phyloP scores from a whole-genome alignment of 805 yeast genomes.

The Wickerhamiella musiphila region DNA sequence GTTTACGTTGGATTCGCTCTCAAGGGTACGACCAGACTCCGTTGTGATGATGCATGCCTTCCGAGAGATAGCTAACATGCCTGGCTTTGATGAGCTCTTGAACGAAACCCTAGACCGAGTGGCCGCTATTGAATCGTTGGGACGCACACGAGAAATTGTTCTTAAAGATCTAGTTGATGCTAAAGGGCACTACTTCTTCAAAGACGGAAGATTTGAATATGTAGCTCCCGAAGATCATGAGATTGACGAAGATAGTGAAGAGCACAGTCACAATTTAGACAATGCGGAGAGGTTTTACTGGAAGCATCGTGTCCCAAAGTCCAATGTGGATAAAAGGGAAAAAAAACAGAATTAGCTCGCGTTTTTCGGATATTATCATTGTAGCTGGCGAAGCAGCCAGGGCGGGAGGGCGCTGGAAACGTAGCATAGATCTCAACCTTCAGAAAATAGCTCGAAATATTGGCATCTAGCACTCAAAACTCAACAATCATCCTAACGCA shows the following conservation, averaged over 20 bases:
- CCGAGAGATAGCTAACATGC: constrained; percentile 54
- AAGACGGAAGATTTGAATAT: constrained; percentile 9
- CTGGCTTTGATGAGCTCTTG: constrained; percentile 50
- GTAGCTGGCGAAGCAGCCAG: too few species aligned
- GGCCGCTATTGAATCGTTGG: constrained; percentile 56
- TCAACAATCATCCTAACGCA: too few species aligned
- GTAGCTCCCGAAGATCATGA: constrained; percentile 12
- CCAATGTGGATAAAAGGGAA: too few species aligned
- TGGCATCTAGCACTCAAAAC: too few species aligned
- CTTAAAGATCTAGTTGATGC: constrained; percentile 43
- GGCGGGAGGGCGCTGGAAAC: too few species aligned
- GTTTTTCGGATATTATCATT: too few species aligned
- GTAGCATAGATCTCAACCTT: too few species aligned
- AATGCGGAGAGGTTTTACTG: constrained; percentile 10
- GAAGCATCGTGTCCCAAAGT: constrained; percentile 8
- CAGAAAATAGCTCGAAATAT: too few species aligned
- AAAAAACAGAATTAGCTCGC: too few species aligned
- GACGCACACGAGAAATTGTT: constrained; percentile 60
- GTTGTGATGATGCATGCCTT: constrained; percentile 85
- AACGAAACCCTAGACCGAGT: constrained; percentile 52
- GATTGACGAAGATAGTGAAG: constrained; percentile 16
- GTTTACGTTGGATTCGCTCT: constrained; percentile 59
- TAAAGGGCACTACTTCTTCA: constrained; percentile 15
- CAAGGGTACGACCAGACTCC: constrained; percentile 59
- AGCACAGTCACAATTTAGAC: constrained; percentile 6